phyloP scores from a whole-genome alignment of 495 filamentous ascomycete genomes.

The Cercophora scortea region DNA sequence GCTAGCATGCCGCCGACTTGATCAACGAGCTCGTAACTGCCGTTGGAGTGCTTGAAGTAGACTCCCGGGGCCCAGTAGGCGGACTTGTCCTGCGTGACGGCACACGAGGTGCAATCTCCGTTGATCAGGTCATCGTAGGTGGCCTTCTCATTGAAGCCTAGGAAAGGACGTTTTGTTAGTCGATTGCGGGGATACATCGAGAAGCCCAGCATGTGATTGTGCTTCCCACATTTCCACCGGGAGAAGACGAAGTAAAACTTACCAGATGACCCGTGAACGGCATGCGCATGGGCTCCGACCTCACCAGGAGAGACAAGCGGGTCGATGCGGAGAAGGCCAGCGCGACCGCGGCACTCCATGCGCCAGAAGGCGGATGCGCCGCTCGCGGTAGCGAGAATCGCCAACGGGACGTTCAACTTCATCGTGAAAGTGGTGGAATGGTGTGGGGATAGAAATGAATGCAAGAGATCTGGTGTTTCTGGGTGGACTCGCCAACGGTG shows the following conservation, averaged over 20 bases:
- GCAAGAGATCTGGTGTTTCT: background rate
- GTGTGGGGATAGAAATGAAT: background rate
- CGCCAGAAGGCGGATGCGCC: slow-evolving; percentile 72
- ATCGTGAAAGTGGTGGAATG: slow-evolving; percentile 18
- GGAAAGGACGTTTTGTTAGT: background rate
- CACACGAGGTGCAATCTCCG: slow-evolving; percentile 57
- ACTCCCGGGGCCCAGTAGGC: slow-evolving; percentile 61
- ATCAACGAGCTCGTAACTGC: slow-evolving; percentile 36
- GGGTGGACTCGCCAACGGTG: background rate
- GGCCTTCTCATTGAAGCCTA: slow-evolving; percentile 42
- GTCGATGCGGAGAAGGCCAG: slow-evolving; percentile 62
- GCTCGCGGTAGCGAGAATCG: slow-evolving; percentile 19
- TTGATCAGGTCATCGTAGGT: slow-evolving; percentile 41
- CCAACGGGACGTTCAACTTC: slow-evolving; percentile 16
- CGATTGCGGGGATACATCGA: background rate
- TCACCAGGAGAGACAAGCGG: slow-evolving; percentile 56
- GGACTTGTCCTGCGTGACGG: slow-evolving; percentile 56
- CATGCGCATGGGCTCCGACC: slow-evolving; percentile 62
- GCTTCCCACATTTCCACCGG: background rate
- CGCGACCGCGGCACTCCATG: slow-evolving; percentile 65
- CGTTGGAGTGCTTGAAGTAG: slow-evolving; percentile 50
- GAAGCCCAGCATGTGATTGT: too few species aligned
- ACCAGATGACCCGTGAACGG: slow-evolving; percentile 61
- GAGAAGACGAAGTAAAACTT: slow-evolving; percentile 13
- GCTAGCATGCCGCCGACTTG: slow-evolving; percentile 56